Evolutionary conservation across 176 grass and related monocot genomes (phyloP), one percentile per base, ranked within the genome.

Genomic region (Pharus latifolius): DNA sequence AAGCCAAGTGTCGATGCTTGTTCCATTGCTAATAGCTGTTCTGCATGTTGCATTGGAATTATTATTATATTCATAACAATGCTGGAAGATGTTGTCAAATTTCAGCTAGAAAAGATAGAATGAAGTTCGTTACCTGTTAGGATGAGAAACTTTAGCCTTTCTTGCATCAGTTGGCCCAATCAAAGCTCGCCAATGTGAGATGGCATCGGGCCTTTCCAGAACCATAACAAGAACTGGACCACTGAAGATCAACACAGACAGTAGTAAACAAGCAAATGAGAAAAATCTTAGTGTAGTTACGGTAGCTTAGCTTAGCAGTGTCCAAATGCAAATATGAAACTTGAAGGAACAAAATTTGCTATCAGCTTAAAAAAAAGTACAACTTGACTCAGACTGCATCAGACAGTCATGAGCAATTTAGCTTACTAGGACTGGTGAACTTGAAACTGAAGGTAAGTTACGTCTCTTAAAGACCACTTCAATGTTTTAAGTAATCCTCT

Each of bases 151-250:
- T 92, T 90, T 92, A 26, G 93, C 93, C 60, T 87, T 79, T 47
- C 49, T 84, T 48, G 93, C 83, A 83, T 97, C 80, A 63, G 93
- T 97, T 63, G 89, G 93, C 26, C 93, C 93, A 67, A 92, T 92
- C 85, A 97, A 79, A 80, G 56, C 60, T 66, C 93, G 70, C 93
- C 93, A 97, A 4, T 87, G 80, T 32, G 74, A 56, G 70, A 92
- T 52, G 15, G 83, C 93, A 63, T 92, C 76, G 42, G 32, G 60
- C 56, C 74, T 90, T 84, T 92, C 88, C 81, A 96, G 72, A 89
- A 96, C 69, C 88, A 96, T 92, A 47, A 46, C 48, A 3, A 70
- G 63, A 72, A 89, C 83, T 43, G 85, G 85, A 49, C 88, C 93
- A 54, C 93, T 96, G 34, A 77, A 73, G 37, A 85, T 68, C 3